Base-by-base conservation (phyloP, 805 yeast species). In the Candida boidinii region DNA sequence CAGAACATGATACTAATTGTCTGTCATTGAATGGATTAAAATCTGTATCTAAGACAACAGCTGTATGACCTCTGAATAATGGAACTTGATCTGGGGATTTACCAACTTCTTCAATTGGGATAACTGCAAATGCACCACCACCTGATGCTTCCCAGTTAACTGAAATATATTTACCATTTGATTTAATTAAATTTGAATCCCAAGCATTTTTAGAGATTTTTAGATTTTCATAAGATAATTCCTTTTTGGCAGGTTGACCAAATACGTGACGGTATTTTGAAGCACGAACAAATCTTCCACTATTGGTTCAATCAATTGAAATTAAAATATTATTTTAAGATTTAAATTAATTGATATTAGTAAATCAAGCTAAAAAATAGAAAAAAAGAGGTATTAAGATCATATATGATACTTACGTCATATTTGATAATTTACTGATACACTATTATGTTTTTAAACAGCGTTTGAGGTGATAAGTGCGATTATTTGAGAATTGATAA, bases 61-160 rank as follows among this genome's bases (percentile, higher is more conserved):
- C 96, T 21, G 88, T 82, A 56, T 90, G 98, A 12, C 98, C 98
- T 49, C 96, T 76, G 59, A 90, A 92, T 44, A 92, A 68, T 2
- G 98, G 92, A 30, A 87, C 88, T 39, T 79, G 75, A 46, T 92
- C 99, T 4, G 96, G 96, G 7, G 88, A 78, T 53, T 88, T 92
- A 8, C 98, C 97, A 14, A 75, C 79, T 56, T 90, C 96, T 7
- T 56, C 54, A 17, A 85, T 63, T 2, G 98, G 98, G 39, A 92
- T 76, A 10, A 94, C 83, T 1, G 95, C 96, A 64, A 92, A 88
- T 0, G 97, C 94, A 33, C 99, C 99, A 41, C 97, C 97, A 26
- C 97, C 97, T 9, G 94, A 80, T 21, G 96, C 69, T 38, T 84
- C 86, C 95, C 96, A 87, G 55, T 85, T 87, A 43, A 87, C 80